Conservation (phyloP, 2,329 filamentous ascomycete species). For the Xylariaceae sp. region DNA sequence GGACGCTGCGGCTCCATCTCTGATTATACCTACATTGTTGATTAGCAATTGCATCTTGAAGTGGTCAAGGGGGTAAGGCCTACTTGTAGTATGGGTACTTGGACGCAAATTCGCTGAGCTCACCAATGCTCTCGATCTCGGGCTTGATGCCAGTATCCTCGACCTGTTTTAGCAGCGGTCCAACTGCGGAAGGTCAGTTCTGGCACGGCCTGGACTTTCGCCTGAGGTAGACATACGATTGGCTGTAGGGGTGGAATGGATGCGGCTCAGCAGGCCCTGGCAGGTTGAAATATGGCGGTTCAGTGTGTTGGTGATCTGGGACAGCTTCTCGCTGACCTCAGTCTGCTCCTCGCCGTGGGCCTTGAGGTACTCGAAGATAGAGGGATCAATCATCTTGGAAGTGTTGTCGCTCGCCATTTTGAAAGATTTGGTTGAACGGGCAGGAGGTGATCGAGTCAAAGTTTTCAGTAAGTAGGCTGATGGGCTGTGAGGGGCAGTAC, state of each 20-base stretch:
- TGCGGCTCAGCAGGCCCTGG: slow-evolving; percentile 79
- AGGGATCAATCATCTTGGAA: slow-evolving; percentile 65
- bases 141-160: slow-evolving; percentile 65
- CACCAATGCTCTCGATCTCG: slow-evolving; percentile 65
- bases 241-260: slow-evolving; percentile 76
- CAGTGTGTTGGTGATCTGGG: slow-evolving; percentile 74
- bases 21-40: slow-evolving; percentile 62
- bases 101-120: slow-evolving; percentile 70
- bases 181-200: slow-evolving; percentile 44
- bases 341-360: slow-evolving; percentile 85
- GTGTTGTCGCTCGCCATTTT: slow-evolving; percentile 20
- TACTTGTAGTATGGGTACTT: slow-evolving; percentile 96
- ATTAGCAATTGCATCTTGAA: slow-evolving; percentile 2
- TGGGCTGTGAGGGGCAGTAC: neutral
- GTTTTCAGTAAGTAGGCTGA: slow-evolving; percentile 2
- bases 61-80: slow-evolving; percentile 7
- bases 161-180: slow-evolving; percentile 63
- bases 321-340: slow-evolving; percentile 75
- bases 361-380: slow-evolving; percentile 85
- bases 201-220: neutral
- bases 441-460: neutral
- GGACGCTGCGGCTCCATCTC: slow-evolving; percentile 79
- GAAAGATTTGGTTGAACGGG: neutral
- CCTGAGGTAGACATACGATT: slow-evolving; percentile 37
- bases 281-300: slow-evolving; percentile 79